phyloP scores from a whole-genome alignment of 1,139 yeast species.

The Zygosaccharomyces pseudobailii region DNA sequence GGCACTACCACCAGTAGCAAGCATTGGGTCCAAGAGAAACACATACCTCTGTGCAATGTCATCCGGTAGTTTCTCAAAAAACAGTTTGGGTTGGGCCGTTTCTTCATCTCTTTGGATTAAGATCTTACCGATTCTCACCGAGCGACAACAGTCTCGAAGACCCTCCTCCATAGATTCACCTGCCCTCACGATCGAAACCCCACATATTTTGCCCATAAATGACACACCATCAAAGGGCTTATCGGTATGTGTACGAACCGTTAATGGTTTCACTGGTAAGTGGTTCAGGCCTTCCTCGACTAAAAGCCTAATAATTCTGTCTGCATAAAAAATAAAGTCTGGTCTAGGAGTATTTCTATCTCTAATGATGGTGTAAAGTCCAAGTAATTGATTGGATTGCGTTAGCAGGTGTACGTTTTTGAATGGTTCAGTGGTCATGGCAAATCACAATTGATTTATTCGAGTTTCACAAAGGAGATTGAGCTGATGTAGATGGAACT shows the following conservation, averaged over 20 bases:
- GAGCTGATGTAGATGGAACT: no score
- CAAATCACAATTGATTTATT: not conserved
- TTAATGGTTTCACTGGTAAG: constrained; percentile 69
- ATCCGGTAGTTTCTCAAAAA: constrained; percentile 88
- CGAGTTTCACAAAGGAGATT: not conserved
- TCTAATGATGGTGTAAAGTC: constrained; percentile 86
- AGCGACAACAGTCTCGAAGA: constrained; percentile 91
- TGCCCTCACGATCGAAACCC: constrained; percentile 95
- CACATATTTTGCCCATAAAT: constrained; percentile 90
- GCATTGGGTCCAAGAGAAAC: constrained; percentile 89
- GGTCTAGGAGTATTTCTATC: constrained; percentile 73
- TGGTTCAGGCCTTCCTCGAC: constrained; percentile 95
- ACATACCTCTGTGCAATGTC: constrained; percentile 87
- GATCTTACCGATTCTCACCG: constrained; percentile 93
- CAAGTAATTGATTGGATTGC: constrained; percentile 84
- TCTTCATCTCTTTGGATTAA: constrained; percentile 96
- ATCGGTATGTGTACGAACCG: constrained; percentile 74
- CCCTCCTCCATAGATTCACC: constrained; percentile 99
- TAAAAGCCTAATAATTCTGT: constrained; percentile 82
- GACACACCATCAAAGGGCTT: constrained; percentile 70
- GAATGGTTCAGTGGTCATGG: constrained; percentile 33
- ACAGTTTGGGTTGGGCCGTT: constrained; percentile 71
- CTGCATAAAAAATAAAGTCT: constrained; percentile 92
- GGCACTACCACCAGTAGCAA: constrained; percentile 98
- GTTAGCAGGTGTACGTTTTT: constrained; percentile 66